Conservation (phyloP, 345 rosid genomes). For the Ceriops tagal region DNA sequence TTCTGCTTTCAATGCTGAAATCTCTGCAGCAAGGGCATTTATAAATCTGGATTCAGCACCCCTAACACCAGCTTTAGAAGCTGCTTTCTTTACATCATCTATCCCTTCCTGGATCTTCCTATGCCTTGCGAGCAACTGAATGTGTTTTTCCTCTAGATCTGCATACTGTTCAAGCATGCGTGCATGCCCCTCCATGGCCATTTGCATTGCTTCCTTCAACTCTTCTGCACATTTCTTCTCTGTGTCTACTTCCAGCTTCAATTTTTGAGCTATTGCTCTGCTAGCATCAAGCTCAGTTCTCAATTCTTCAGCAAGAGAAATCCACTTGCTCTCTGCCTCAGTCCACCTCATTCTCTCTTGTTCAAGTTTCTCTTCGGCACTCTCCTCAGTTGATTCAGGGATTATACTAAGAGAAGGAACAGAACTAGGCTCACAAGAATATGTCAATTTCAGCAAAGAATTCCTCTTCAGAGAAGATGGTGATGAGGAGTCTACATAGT, state of each 20-base stretch:
- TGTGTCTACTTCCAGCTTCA: constrained; percentile 62
- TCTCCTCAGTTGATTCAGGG: constrained; percentile 58
- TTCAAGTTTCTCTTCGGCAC: constrained; percentile 53
- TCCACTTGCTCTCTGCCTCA: constrained; percentile 93
- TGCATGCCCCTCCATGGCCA: constrained; percentile 94
- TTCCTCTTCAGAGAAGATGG: constrained; percentile 43
- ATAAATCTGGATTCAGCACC: constrained; percentile 94
- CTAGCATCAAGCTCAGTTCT: constrained; percentile 70
- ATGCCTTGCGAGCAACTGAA: constrained; percentile 85
- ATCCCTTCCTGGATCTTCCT: constrained; percentile 86
- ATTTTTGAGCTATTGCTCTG: constrained; percentile 54
- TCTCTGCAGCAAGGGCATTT: constrained; percentile 88
- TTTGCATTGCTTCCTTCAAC: constrained; percentile 86
- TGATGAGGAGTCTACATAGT: constrained; percentile 64
- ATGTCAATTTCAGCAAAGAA: constrained; percentile 54
- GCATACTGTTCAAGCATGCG: constrained; percentile 97
- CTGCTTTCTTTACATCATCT: constrained; percentile 90
- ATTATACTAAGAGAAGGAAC: constrained; percentile 44
- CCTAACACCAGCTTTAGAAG: constrained; percentile 83
- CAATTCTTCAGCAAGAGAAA: constrained; percentile 79
- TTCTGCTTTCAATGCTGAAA: constrained; percentile 79
- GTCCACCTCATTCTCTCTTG: constrained; percentile 59
- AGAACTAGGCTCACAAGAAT: constrained; percentile 48
- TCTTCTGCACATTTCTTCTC: constrained; percentile 89
- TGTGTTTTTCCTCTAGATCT: constrained; percentile 93